Evolutionary conservation across 345 rosid species (phyloP).

Genomic region (Punica granatum): DNA sequence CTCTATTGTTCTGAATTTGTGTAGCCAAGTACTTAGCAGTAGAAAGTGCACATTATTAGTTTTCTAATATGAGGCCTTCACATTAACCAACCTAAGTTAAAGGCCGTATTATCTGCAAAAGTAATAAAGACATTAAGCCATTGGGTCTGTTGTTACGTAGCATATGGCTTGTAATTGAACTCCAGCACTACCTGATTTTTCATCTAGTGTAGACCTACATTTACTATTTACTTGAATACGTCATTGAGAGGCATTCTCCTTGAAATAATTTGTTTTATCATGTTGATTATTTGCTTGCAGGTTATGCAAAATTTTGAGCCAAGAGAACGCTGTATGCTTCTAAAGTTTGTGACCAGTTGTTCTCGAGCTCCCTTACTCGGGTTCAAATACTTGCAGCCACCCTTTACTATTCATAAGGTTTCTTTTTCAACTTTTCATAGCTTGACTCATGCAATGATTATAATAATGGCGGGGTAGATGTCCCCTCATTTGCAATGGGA

Average conservation of each 20-base stretch:
- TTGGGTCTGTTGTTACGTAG: neutral
- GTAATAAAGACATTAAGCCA: neutral
- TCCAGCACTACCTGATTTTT: neutral
- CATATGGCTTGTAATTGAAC: neutral
- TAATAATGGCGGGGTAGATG: neutral
- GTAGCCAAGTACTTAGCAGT: neutral
- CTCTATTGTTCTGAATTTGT: neutral
- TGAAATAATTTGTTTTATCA: neutral
- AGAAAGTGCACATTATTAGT: neutral
- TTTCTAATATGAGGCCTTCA: neutral
- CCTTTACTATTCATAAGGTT: slow-evolving; percentile 91
- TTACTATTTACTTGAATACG: neutral
- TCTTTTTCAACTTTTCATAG: neutral
- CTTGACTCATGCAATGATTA: slow-evolving; percentile 1
- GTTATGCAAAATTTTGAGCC: slow-evolving; percentile 83
- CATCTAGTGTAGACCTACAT: neutral
- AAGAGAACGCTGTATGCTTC: slow-evolving; percentile 80
- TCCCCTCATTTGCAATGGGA: neutral
- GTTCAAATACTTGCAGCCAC: slow-evolving; percentile 88
- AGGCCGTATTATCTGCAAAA: neutral
- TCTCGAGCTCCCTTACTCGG: slow-evolving; percentile 93
- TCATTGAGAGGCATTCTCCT: neutral
- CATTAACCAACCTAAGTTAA: neutral
- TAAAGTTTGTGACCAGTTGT: slow-evolving; percentile 97
- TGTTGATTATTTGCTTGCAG: slow-evolving; percentile 23